Base-by-base conservation (phyloP, 306 rosid genomes). In the Gillenia trifoliata region DNA sequence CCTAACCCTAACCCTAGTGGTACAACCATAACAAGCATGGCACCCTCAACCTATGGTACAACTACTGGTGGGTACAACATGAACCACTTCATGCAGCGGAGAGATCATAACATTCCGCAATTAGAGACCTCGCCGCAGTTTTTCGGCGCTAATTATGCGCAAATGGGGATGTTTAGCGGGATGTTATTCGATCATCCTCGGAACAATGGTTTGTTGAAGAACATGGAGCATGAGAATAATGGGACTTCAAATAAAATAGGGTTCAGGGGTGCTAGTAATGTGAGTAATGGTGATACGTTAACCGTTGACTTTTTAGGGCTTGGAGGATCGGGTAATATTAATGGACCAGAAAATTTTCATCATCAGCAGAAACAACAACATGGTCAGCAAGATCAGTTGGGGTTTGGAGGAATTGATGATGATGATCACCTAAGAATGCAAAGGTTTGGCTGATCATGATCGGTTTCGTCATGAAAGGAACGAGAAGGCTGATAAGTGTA, bases 301-400 rank as follows among this genome's bases (percentile, higher is more conserved):
- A 93, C 98, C 4, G 45, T 93, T 57, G 93, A 93, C 66, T 91
- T 93, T 73, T 84, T 93, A 84, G 96, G 98, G 60, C 81, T 82
- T 26, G 91, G 86, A 40, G 82, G 78, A 3, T 64, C 70, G 34
- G 34, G 34, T 3, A 47, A n/a, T 56, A 52, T 4, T 41, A 31
- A 15, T 6, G 74, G 70, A 55, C 79, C 80, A 78, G 88, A 77
- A 28, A 73, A 71, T 59, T 85, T 88, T 81, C 81, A 67, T 61
- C 85, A 55, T 38, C 72, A 71, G 16, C 77, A 38, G 23, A 63
- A 83, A 1, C 84, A 83, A 61, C 82, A 54, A 70, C 71, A 26
- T 79, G 78, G 64, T 76, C 31, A 71, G 77, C 73, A 75, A 75
- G 81, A 50, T 25, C 80, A 60, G 84, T 66, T 77, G 75, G 84